Evolutionary conservation across 805 yeast genomes (phyloP), one percentile per base, ranked within the genome.

Genomic region (Myxozyma vanderwaltii): DNA sequence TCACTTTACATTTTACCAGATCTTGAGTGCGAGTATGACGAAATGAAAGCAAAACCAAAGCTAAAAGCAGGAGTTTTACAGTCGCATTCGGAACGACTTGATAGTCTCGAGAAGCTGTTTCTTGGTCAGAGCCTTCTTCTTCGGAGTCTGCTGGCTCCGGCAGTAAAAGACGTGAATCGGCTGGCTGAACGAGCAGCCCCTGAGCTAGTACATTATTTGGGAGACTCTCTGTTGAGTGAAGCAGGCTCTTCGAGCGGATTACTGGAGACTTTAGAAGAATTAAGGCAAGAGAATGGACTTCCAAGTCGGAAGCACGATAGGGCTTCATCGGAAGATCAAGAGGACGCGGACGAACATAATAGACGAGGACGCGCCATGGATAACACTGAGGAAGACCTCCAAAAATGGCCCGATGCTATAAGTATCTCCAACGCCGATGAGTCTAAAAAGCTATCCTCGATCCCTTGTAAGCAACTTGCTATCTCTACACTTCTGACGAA

Each of bases 11-110:
- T 15, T 4, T 17, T 5, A 13, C 19, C 13, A 53, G 57, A 53
- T 45, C 51, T 54, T 5, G 58, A 54, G 38, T 54, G 58, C 49
- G 53, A 47, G 24, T 54, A 54, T 31, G 58, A 54, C 47, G 58
- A 54, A 21, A 21, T 40, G 33, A 54, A 47, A 23, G 21, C 48
- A 17, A 54, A 54, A 39, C 53, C 58, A 23, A 36, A 31, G 31
- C 13, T 47, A 13, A 54, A 54, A 35, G 48, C 53, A 3, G 58
- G 58, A 23, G 53, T 54, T 1, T n/a, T 54, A 4, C 53, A 54
- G 46, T 38, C 58, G 35, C 58, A 47, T 26, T 47, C 58, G 1
- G 53, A 54, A 19, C 39, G 58, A 19, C 58, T 54, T 3, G 58
- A 47, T 27, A 54, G 38, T 46, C 39, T 54, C 12, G 58, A 54